Evolutionary conservation across 2,329 filamentous ascomycete genomes (phyloP).

Genomic region (Nemania sp.): DNA sequence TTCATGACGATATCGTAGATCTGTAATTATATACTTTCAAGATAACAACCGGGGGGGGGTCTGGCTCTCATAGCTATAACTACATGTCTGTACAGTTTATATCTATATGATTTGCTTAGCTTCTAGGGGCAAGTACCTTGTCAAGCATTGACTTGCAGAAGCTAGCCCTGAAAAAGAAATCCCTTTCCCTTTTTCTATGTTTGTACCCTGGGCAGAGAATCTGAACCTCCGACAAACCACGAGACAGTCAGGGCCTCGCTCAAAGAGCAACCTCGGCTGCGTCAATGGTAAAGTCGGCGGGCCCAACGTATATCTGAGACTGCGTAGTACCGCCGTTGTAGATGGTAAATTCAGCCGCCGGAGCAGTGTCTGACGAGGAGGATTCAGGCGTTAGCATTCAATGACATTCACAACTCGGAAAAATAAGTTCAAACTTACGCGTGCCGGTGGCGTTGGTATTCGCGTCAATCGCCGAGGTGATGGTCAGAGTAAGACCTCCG

Average conservation of each 20-base stretch:
- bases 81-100: too few relatives aligned
- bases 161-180: too few relatives aligned
- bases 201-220: too few relatives aligned
- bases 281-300: conserved; percentile 15
- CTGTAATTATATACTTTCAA: too few relatives aligned
- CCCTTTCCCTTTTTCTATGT: too few relatives aligned
- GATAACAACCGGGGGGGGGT: too few relatives aligned
- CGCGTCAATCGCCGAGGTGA: conserved; percentile 21
- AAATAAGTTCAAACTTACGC: conserved; percentile 16
- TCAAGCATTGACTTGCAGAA: too few relatives aligned
- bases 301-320: conserved; percentile 19
- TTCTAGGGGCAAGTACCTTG: too few relatives aligned
- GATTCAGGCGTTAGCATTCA: conserved; percentile 6
- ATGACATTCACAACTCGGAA: neutral
- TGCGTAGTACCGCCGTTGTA: conserved; percentile 5
- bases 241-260: neutral
- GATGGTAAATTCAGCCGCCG: conserved; percentile 15
- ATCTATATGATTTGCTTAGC: too few relatives aligned
- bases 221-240: too few relatives aligned
- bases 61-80: too few relatives aligned
- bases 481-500: conserved; percentile 17
- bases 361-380: conserved; percentile 6
- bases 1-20: too few relatives aligned
- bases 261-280: conserved; percentile 12
- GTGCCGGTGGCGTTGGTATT: conserved; percentile 20